Base-by-base conservation (phyloP, 2,329 filamentous ascomycete genomes). In the Arthroderma sp. region DNA sequence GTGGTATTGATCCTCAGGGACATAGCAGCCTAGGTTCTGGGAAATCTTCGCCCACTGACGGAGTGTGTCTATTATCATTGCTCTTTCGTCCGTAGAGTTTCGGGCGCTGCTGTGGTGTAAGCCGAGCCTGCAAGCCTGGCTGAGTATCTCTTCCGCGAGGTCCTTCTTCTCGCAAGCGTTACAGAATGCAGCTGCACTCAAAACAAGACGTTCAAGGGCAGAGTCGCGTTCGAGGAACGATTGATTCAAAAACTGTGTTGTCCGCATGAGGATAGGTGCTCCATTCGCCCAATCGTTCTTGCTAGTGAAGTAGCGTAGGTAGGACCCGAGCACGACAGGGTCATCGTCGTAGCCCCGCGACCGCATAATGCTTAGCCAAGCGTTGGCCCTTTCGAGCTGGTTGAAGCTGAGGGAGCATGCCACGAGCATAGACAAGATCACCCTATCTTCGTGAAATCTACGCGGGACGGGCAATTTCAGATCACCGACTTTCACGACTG, bases 131-230 rank as follows among this genome's bases (percentile, higher is more conserved):
- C 65, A 52, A 4, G 63, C 63, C 15, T 61, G 58, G n/a, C 49
- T 44, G 6, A 66, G 60, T 22, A 67, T 53, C 11, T 47, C 52
- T 27, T 57, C 47, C 3, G 61, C 56, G 4, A 62, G 47, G 5
- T 61, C 49, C 31, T 54, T 47, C 45, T 55, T 55, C 22, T 51
- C 47, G 40, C 63, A 66, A 9, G 52, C 50, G 49, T 63, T 60
- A 45, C 64, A 65, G 3, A 66, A 54, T 27, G 61, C 53, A 5
- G 64, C 57, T 64, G 67, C 66, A 32, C 60, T 55, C 1, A 61
- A 49, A 22, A 67, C 54, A 32, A 67, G 44, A 22, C 63, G 55
- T 32, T 65, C 58, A 22, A 64, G 53, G 7, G 22, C 27, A 15
- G 51, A 47, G 27, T 48, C 43, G 7, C 49, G 34, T 22, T 45